These are phyloP conservation scores for Trypanosoma melophagium DNA, from an alignment of 208 protist species.

Conservation along the genomic window DNA sequence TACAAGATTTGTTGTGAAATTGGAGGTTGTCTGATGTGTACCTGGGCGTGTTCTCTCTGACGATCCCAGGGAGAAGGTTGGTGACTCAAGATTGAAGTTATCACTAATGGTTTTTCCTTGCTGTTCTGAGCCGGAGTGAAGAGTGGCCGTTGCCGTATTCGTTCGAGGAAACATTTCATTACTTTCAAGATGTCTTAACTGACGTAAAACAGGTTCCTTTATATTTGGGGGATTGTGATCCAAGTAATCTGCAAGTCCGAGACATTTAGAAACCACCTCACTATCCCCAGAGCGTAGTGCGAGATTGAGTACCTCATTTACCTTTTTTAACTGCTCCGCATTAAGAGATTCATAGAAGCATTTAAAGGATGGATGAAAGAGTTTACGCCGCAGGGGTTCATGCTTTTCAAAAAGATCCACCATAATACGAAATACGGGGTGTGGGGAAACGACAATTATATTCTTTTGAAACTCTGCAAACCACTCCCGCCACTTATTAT, in stretches of 20 bases:
- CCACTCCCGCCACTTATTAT: conserved; percentile 86
- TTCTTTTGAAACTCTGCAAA: conserved; percentile 87
- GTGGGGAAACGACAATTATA: conserved; percentile 86
- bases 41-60: neutral
- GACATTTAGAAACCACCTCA: conserved; percentile 82
- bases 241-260: conserved; percentile 87
- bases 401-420: conserved; percentile 91
- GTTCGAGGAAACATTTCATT: conserved; percentile 39
- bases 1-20: conserved; percentile 3
- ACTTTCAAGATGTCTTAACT: conserved; percentile 54
- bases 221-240: conserved; percentile 84
- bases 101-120: conserved; percentile 17
- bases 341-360: conserved; percentile 84
- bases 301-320: conserved; percentile 83
- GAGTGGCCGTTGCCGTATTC: conserved; percentile 33
- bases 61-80: conserved; percentile 17
- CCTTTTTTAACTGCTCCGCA: conserved; percentile 84
- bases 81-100: conserved; percentile 39
- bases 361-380: conserved; percentile 90
- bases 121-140: conserved; percentile 7
- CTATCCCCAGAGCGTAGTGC: conserved; percentile 78
- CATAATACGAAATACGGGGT: conserved; percentile 87
- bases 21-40: neutral
- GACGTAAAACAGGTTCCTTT: conserved; percentile 63
- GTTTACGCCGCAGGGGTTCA: conserved; percentile 82